These are phyloP conservation scores for Phlebopus sp. DNA, from an alignment of 1,284 basidiomycete species.

Conservation along the genomic window DNA sequence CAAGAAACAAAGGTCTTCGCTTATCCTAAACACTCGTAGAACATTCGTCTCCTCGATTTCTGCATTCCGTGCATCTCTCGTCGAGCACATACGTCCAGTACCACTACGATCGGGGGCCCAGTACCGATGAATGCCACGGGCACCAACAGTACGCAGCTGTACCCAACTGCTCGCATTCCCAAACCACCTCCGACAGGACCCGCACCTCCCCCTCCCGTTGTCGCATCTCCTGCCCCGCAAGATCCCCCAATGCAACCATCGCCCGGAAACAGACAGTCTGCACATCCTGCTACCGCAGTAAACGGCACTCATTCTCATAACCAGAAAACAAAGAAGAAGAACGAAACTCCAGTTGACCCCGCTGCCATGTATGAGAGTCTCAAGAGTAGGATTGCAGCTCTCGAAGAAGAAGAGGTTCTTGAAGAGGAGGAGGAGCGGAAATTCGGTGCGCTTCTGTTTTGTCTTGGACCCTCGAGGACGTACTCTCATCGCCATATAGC, in stretches of 20 bases:
- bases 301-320: slow-evolving; percentile 42
- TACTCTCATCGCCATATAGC: slow-evolving; percentile 41
- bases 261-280: slow-evolving; percentile 26
- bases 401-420: slow-evolving; percentile 79
- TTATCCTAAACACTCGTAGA: slow-evolving; percentile 12
- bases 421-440: slow-evolving; percentile 79
- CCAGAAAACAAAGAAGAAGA: slow-evolving; percentile 66
- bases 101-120: slow-evolving; percentile 9
- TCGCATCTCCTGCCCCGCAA: slow-evolving; percentile 47
- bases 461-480: slow-evolving; percentile 4
- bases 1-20: slow-evolving; percentile 3
- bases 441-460: slow-evolving; percentile 51
- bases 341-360: slow-evolving; percentile 68
- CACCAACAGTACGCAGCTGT: slow-evolving; percentile 2
- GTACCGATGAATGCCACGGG: slow-evolving; percentile 32
- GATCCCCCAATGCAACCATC: slow-evolving; percentile 28
- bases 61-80: slow-evolving; percentile 29
- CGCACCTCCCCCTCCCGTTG: slow-evolving; percentile 53
- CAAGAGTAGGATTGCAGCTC: slow-evolving; percentile 78
- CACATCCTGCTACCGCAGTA: slow-evolving; percentile 32
- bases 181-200: slow-evolving; percentile 54
- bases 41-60: slow-evolving; percentile 25
- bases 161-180: slow-evolving; percentile 13
- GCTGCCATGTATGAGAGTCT: slow-evolving; percentile 81
- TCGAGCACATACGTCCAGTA: slow-evolving; percentile 18